Percentiles rank a stretch among this genome's conserved stretches.
Conservation (phyloP, 2,329 filamentous ascomycete genomes). For the Arthrobotrys entomopaga region DNA sequence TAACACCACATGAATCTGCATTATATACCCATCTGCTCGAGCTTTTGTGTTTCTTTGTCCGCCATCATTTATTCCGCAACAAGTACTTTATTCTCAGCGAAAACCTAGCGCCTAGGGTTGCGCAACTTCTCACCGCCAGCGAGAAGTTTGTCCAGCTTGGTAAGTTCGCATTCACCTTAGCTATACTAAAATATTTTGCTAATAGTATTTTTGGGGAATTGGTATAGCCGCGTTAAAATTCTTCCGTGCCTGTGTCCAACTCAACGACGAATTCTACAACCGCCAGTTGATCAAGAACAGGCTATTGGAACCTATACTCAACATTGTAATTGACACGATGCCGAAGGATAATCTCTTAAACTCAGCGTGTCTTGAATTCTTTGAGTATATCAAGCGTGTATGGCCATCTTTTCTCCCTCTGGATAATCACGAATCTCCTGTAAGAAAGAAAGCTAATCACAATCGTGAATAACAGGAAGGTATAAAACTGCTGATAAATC, state of each 20-base stretch:
- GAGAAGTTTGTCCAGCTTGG: conserved; percentile 94
- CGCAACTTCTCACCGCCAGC: conserved; percentile 80
- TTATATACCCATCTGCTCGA: conserved; percentile 91
- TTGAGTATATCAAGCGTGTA: conserved; percentile 79
- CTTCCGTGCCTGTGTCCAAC: conserved; percentile 83
- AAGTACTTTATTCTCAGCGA: conserved; percentile 88
- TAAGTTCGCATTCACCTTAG: conserved; percentile 64
- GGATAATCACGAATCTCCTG: background rate
- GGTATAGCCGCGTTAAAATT: conserved; percentile 84
- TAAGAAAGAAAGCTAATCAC: background rate
- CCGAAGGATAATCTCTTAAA: conserved; percentile 92
- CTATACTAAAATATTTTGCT: conserved; percentile 39
- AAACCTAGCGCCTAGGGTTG: conserved; percentile 79
- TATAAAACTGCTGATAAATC: conserved; percentile 81
- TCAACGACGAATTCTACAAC: conserved; percentile 92
- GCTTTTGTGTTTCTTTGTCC: conserved; percentile 91
- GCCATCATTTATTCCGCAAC: conserved; percentile 85
- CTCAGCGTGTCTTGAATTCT: conserved; percentile 92
- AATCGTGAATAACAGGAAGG: conserved; percentile 69
- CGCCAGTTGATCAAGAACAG: conserved; percentile 83
- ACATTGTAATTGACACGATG: conserved; percentile 85
- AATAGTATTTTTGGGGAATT: background rate
- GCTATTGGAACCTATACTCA: conserved; percentile 83
- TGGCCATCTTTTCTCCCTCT: conserved; percentile 7
- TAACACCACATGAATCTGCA: conserved; percentile 85